Percentiles rank a stretch among this genome's conserved stretches.
Conservation (phyloP, 2,329 filamentous ascomycete species). For the Colletotrichum theobromicola region DNA sequence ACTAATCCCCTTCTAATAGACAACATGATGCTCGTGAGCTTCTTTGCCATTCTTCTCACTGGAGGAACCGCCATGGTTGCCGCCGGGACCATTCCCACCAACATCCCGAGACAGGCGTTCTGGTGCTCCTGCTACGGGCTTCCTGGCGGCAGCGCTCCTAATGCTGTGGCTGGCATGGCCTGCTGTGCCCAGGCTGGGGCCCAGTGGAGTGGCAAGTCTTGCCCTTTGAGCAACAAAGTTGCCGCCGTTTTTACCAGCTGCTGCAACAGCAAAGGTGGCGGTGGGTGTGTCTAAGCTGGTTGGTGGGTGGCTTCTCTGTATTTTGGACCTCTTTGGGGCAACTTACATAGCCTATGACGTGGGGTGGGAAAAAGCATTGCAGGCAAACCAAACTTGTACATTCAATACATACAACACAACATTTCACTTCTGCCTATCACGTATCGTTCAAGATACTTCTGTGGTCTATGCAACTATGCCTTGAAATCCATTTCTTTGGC, state of each 20-base stretch:
- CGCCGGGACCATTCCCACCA: accelerated
- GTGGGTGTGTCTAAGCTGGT: accelerated
- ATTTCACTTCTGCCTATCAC: background rate
- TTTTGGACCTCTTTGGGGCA: background rate
- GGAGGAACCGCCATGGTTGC: accelerated
- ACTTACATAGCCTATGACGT: background rate
- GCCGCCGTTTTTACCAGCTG: background rate
- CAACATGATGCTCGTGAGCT: accelerated
- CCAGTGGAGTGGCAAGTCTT: background rate
- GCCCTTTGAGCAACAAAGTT: background rate
- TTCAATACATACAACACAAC: accelerated
- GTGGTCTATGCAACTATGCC: background rate
- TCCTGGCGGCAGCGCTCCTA: background rate
- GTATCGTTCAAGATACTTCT: background rate
- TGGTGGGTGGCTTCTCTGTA: background rate
- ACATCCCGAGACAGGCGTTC: background rate
- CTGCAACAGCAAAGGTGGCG: background rate
- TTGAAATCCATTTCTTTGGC: background rate
- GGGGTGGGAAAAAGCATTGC: background rate
- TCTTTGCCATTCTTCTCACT: background rate
- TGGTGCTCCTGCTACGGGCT: background rate
- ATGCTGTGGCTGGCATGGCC: background rate
- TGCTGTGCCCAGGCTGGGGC: background rate
- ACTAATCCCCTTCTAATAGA: background rate
- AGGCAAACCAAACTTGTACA: background rate